Base-by-base conservation (phyloP, 108 stramenopile genomes). In the Pseudonitzschia delicatissima region DNA sequence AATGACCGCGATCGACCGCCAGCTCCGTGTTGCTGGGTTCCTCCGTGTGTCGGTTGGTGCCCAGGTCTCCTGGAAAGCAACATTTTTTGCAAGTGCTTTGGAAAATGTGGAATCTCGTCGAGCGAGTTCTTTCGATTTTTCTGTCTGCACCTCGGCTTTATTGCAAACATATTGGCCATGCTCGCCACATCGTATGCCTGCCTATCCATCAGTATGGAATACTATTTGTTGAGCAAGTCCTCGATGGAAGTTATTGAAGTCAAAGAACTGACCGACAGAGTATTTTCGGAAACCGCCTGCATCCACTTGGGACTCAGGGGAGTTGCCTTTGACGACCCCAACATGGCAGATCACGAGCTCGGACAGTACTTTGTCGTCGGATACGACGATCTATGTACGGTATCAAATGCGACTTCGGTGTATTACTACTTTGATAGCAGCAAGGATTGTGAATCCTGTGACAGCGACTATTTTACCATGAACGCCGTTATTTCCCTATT, bases 301-400 rank as follows among this genome's bases (percentile, higher is more conserved):
- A 74, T 66, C 29, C 27, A 64, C 17, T 48, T 76, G 65, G 79
- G 79, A 28, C 49, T 80, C 13, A 28, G 63, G 15, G 74, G 74
- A 9, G 57, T 77, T 26, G 71, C 71, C 5, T 36, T 68, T 3
- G 65, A 71, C 28, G 68, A 77, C 58, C 31, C 37, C 3, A 34
- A n/a, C 25, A 1, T 5, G 29, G 31, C 39, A 40, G 23, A 50
- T 0, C 29, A 20, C 5, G 20, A 47, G 7, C 36, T 27, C 5
- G 60, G 59, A 23, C 53, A 62, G 9, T 49, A 69, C 11, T 36
- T 26, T 9, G 79, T 80, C 18, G 42, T 77, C 17, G 49, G 47
- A 7, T 80, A 72, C 67, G 75, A 80, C 48, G 28, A 63, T 18
- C 66, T 80, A 35, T 80, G 79, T 64, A 47, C 42, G 5, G 28